Base-by-base conservation (phyloP, 2,329 filamentous ascomycete species). In the Sarocladium brachiariae region DNA sequence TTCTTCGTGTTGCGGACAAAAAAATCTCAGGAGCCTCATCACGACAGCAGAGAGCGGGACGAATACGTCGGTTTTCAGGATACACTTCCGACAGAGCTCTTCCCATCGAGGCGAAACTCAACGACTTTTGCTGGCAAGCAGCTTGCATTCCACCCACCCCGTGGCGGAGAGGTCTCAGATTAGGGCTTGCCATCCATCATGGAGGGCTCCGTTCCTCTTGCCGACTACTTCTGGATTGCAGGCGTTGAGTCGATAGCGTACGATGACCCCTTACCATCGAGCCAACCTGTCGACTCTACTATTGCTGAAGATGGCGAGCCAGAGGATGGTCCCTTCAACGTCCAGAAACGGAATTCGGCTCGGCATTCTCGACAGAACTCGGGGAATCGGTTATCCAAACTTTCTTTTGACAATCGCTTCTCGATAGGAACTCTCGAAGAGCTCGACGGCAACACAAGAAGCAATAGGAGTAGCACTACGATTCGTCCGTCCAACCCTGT, bases 161-260 rank as follows among this genome's bases (percentile, higher is more conserved):
- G 37, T 11, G 21, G 39, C 21, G 21, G 23, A 7, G 11, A 11
- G 43, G 43, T 47, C 43, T 47, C 43, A 47, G 25, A 35, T 13
- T 6, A 13, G 13, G 4, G 13, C 10, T n/a, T 16, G 39, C 43
- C 21, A 55, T 52, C 58, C 58, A 57, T 60, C 69, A 82, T 82
- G 78, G 78, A 81, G 63, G 72, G 67, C 69, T 74, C 80, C 53
- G 76, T 75, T 56, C 83, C 83, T 63, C 74, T 87, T 65, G 83
- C 83, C 67, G 83, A 87, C 66, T 87, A 87, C 70, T 87, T 87
- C 68, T 87, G 83, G 83, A 86, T 87, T 64, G 83, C 83, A 57
- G 83, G 83, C 61, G 75, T 87, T 67, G 83, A 86, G 66, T 78
- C 80, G 54, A 75, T 86, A 58, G 76, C 78, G 51, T 85, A 86